These are phyloP conservation scores for Eimeria tenella DNA, from an alignment of 169 alveolate genomes.

Conservation along the genomic window DNA sequence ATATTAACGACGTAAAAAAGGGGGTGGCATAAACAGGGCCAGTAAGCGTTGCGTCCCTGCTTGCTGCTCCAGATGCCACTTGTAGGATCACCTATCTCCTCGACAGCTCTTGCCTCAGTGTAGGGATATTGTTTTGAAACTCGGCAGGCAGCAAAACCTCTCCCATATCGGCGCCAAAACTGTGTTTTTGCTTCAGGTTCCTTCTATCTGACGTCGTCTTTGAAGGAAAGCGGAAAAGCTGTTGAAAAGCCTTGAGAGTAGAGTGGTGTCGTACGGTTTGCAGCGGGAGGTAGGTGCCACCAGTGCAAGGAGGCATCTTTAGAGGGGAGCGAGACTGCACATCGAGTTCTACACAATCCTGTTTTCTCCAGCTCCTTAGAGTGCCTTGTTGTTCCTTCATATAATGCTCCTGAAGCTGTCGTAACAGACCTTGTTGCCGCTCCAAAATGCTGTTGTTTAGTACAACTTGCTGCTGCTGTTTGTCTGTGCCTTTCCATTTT, in stretches of 20 bases:
- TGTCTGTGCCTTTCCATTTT: background rate
- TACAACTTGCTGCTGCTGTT: background rate
- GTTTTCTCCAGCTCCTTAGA: background rate
- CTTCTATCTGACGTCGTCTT: background rate
- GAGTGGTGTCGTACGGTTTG: background rate
- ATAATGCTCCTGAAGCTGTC: background rate
- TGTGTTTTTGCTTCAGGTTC: no score
- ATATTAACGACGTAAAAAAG: no score
- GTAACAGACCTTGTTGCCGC: constrained; percentile 14
- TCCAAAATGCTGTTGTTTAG: background rate
- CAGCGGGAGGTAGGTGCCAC: background rate
- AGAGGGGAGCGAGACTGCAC: background rate
- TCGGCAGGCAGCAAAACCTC: no score
- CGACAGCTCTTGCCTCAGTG: no score
- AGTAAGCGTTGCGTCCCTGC: no score
- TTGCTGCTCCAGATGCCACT: no score
- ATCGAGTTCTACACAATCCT: background rate
- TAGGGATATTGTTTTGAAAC: no score
- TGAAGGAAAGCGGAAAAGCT: background rate
- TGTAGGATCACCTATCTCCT: no score
- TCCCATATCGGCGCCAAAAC: no score
- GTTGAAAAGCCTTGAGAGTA: constrained; percentile 39
- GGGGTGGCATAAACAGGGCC: no score
- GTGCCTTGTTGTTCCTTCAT: no score
- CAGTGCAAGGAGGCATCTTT: background rate